These are phyloP conservation scores for Mucor racemosus DNA, from an alignment of 371 early-diverging fungal species.

Conservation along the genomic window DNA sequence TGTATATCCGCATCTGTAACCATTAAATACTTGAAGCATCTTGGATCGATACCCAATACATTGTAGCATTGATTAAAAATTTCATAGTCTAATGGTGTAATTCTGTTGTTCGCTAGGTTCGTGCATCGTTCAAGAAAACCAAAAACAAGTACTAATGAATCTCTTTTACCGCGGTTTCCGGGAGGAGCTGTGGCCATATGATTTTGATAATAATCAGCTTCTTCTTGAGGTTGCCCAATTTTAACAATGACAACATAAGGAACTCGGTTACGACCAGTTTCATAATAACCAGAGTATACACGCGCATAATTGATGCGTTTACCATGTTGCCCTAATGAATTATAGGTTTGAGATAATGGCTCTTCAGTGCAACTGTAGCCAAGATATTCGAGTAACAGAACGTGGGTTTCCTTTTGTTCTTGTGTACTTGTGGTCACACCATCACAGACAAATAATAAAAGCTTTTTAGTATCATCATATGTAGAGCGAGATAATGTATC, in stretches of 20 bases:
- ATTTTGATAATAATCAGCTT: background rate
- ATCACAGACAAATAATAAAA: constrained; percentile 60
- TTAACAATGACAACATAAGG: constrained; percentile 55
- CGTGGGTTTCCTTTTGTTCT: constrained; percentile 39
- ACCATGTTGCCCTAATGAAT: constrained; percentile 41
- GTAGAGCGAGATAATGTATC: constrained; percentile 51
- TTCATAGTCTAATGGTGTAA: constrained; percentile 53
- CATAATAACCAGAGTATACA: constrained; percentile 53
- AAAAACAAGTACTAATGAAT: constrained; percentile 43
- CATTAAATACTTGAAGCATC: constrained; percentile 53
- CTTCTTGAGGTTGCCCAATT: constrained; percentile 39
- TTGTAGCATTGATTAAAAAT: constrained; percentile 53
- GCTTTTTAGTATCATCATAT: constrained; percentile 50
- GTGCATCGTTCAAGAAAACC: constrained; percentile 55
- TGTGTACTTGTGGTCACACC: constrained; percentile 34
- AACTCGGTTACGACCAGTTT: constrained; percentile 51
- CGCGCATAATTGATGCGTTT: constrained; percentile 44
- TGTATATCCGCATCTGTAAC: constrained; percentile 52
- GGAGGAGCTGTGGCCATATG: constrained; percentile 22
- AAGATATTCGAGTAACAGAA: constrained; percentile 41
- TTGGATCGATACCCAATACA: constrained; percentile 50
- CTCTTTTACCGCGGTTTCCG: constrained; percentile 56
- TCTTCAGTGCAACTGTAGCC: constrained; percentile 48
- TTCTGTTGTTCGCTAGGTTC: constrained; percentile 43
- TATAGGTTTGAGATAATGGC: constrained; percentile 39